A percentile compares a stretch with the other conserved stretches of the same genome.
phyloP scores from a whole-genome alignment of 2,329 filamentous ascomycete species.

The Emmonsia crescens region DNA sequence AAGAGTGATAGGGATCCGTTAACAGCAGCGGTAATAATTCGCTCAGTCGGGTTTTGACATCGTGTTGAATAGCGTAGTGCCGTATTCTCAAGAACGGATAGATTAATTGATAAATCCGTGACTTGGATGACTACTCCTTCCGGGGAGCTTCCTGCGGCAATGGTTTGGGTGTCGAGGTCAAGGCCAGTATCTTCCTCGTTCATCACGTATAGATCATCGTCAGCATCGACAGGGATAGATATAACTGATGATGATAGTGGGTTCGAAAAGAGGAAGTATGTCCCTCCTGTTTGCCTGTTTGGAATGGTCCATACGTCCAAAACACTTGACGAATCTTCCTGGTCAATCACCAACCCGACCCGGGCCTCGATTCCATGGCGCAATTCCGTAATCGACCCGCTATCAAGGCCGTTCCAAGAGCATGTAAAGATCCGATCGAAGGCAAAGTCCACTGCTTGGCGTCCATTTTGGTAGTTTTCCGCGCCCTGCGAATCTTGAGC shows the following conservation, averaged over 20 bases:
- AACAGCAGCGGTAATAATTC: conserved; percentile 23
- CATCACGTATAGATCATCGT: conserved; percentile 30
- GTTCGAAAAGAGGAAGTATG: conserved; percentile 33
- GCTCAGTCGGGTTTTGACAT: conserved; percentile 15
- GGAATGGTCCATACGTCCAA: conserved; percentile 36
- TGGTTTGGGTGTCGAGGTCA: conserved; percentile 32
- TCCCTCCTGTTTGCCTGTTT: conserved; percentile 21
- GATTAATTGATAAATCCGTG: conserved; percentile 27
- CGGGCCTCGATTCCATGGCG: conserved; percentile 59
- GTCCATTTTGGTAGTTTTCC: conserved; percentile 4
- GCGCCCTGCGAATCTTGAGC: conserved; percentile 13
- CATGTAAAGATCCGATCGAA: conserved; percentile 56
- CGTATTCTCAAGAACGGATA: conserved; percentile 18
- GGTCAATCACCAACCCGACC: conserved; percentile 40
- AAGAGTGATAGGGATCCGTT: conserved; percentile 21
- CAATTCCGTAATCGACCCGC: conserved; percentile 57
- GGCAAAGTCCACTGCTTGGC: conserved; percentile 16
- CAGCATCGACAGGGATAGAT: conserved; percentile 26
- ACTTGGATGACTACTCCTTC: conserved; percentile 32
- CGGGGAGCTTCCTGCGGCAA: conserved; percentile 32
- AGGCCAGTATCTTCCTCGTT: conserved; percentile 31
- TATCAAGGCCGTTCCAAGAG: conserved; percentile 48
- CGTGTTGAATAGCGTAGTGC: conserved; percentile 16
- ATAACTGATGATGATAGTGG: conserved; percentile 31
- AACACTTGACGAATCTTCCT: conserved; percentile 32